Conservation (phyloP, 345 rosid genomes). For the Dimocarpus longan region DNA sequence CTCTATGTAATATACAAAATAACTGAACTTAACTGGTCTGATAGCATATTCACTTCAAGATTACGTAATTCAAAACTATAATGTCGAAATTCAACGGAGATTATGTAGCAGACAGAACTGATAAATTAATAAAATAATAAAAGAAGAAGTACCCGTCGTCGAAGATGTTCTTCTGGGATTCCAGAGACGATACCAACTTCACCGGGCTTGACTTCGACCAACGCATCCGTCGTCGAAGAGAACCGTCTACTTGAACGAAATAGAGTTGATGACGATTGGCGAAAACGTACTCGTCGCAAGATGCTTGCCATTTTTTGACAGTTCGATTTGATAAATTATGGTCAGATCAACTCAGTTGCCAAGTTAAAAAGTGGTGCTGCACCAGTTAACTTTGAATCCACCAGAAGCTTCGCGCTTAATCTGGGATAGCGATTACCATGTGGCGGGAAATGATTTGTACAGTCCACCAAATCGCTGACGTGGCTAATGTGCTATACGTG, state of each 20-base stretch:
- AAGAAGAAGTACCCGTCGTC: slow-evolving; percentile 29
- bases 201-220: slow-evolving; percentile 43
- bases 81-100: not conserved
- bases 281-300: slow-evolving; percentile 9
- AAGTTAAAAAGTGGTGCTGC: not conserved
- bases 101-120: not conserved
- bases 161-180: slow-evolving; percentile 39
- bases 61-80: not conserved
- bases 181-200: slow-evolving; percentile 45
- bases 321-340: not conserved
- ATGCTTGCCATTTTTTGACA: slow-evolving; percentile 28
- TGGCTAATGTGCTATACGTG: not conserved
- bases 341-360: not conserved
- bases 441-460: not conserved
- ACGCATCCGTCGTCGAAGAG: slow-evolving; percentile 30
- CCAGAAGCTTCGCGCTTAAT: slow-evolving; percentile 9
- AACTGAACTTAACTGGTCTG: too few species aligned
- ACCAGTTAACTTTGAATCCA: not conserved
- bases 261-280: slow-evolving; percentile 11
- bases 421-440: not conserved
- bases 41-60: too few species aligned
- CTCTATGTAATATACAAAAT: not conserved
- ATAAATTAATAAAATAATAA: too few species aligned
- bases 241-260: slow-evolving; percentile 20
- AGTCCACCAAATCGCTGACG: not conserved